These are phyloP conservation scores for Aspergillus floridensis DNA, from an alignment of 2,329 filamentous ascomycete species.

Conservation along the genomic window DNA sequence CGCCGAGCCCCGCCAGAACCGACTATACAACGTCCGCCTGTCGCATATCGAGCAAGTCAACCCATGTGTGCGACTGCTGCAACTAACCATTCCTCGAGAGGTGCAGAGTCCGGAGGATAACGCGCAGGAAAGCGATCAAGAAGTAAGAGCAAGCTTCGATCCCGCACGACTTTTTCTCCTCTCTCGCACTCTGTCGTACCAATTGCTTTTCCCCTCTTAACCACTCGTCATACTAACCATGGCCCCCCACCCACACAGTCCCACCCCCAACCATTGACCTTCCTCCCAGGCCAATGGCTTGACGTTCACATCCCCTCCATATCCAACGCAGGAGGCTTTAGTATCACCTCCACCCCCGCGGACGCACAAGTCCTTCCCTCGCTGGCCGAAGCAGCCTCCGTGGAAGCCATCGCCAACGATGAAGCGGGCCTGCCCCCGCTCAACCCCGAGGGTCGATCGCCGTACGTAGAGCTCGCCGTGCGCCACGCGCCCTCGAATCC, in stretches of 20 bases:
- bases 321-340: slow-evolving; percentile 76
- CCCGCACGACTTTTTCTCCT: not conserved
- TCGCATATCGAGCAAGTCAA: slow-evolving; percentile 64
- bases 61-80: slow-evolving; percentile 64
- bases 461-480: slow-evolving; percentile 74
- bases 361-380: slow-evolving; percentile 43
- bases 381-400: slow-evolving; percentile 14
- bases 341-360: slow-evolving; percentile 73
- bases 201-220: not conserved
- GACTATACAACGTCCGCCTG: slow-evolving; percentile 63
- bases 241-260: slow-evolving; percentile 12
- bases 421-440: slow-evolving; percentile 21
- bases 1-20: slow-evolving; percentile 66
- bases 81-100: slow-evolving; percentile 56
- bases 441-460: slow-evolving; percentile 27
- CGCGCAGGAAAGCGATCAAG: slow-evolving; percentile 13
- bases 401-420: slow-evolving; percentile 19
- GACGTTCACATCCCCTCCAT: slow-evolving; percentile 73
- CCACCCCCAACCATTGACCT: slow-evolving; percentile 50
- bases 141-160: slow-evolving; percentile 44
- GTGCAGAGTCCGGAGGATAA: slow-evolving; percentile 28
- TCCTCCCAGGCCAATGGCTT: slow-evolving; percentile 83
- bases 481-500: slow-evolving; percentile 70
- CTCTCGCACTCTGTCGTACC: not conserved
- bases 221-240: not conserved